Conservation (phyloP, 345 rosid species). For the Citropsis articulata region DNA sequence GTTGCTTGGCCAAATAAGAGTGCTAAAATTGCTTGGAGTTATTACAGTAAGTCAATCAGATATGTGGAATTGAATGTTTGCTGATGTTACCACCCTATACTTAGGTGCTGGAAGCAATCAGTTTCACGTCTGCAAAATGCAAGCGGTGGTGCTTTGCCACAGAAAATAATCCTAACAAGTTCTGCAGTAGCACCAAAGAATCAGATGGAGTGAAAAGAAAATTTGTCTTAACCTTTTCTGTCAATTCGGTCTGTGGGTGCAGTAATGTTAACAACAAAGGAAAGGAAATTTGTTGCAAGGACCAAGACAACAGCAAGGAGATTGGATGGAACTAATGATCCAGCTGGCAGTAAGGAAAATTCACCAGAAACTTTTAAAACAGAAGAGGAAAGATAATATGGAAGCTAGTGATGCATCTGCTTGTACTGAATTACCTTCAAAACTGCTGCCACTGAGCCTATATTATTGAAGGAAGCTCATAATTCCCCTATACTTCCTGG, state of each 20-base stretch:
- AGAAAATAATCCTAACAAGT: background rate
- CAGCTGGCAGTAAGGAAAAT: no score
- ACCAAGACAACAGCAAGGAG: no score
- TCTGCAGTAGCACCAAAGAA: no score
- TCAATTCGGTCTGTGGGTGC: no score
- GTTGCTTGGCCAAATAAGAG: background rate
- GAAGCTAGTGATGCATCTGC: background rate
- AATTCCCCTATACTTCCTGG: background rate
- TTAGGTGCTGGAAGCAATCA: conserved; percentile 24
- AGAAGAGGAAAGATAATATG: background rate
- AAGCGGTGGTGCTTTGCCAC: background rate
- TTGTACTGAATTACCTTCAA: background rate
- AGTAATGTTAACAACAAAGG: no score
- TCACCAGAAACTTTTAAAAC: background rate
- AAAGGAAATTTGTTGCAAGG: no score
- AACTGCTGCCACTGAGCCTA: background rate
- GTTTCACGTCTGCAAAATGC: background rate
- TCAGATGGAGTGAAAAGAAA: background rate
- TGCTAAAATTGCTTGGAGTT: background rate
- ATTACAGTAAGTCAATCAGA: conserved; percentile 2
- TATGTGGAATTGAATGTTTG: conserved; percentile 8
- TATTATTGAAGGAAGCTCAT: no score
- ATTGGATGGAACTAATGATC: no score
- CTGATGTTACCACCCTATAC: conserved; percentile 26
- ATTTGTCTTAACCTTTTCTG: no score